Base-by-base conservation (phyloP, 805 yeast species). In the Yamadazyma tumulicola region DNA sequence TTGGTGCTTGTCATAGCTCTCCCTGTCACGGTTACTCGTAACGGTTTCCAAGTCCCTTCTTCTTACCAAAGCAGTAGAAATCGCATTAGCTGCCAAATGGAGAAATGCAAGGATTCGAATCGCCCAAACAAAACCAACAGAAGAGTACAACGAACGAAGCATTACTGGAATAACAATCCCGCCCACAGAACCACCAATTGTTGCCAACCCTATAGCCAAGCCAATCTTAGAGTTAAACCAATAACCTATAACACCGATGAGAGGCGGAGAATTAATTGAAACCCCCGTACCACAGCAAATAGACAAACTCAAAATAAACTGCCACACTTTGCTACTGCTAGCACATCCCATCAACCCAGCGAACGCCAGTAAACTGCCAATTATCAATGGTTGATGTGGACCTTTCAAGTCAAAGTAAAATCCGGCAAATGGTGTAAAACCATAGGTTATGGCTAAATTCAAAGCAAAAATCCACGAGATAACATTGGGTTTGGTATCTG, bases 401-500 rank as follows among this genome's bases (percentile, higher is more conserved):
- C 89, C 89, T 36, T 69, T 67, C 28, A 73, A 59, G 53, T 82
- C 89, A 49, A 81, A 82, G 26, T 75, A 56, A 5, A 76, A 72
- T 1, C 84, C 87, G 10, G 74, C 69, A 18, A 76, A 52, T 12
- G 51, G 40, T 4, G 58, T 55, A 11, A 49, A 31, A 6, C 43
- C 50, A 33, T 51, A 58, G n/a, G 14, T 6, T 7, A 73, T 65
- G 18, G 77, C 54, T 20, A 76, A 61, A 50, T 67, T 74, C 18
- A 79, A 53, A 2, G 85, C 77, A 45, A 80, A 81, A 21, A 80
- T 69, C 85, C 85, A 77, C 1, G 83, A 71, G 4, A 77, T 62
- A 2, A 72, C 55, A 2, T 80, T 66, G 2, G 74, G 59, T 3
- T 67, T 52, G 4, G 59, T 55, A 27, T 66, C 46, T 1, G 60